Conservation (phyloP, 2,329 filamentous ascomycete species). For the Penicillium vulpinum region DNA sequence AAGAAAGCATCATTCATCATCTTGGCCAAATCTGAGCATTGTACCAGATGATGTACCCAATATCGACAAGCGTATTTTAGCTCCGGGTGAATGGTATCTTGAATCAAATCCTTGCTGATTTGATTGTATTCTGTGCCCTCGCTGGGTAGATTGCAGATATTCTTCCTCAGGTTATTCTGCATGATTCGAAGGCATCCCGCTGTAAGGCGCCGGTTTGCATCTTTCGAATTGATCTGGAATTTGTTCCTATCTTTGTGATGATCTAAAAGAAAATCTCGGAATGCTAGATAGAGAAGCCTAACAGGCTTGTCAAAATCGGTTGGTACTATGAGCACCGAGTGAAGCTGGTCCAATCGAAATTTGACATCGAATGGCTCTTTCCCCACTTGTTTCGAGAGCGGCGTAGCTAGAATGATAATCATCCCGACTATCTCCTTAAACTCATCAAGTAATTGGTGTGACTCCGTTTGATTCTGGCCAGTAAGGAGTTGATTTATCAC, state of each 20-base stretch:
- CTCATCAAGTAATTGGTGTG: background rate
- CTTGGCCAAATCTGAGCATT: constrained; percentile 4
- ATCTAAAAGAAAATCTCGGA: constrained; percentile 10
- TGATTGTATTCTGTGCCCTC: background rate
- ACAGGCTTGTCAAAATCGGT: background rate
- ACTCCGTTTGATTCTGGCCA: constrained; percentile 12
- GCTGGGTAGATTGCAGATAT: constrained; percentile 10
- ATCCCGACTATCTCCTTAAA: constrained; percentile 8
- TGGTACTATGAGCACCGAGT: constrained; percentile 11
- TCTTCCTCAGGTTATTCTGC: background rate
- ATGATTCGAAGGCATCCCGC: background rate
- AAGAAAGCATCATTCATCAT: constrained; percentile 1
- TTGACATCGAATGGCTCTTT: background rate
- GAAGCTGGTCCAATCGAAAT: constrained; percentile 1
- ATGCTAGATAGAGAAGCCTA: constrained; percentile 7
- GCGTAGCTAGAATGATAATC: constrained; percentile 6
- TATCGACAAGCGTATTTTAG: constrained; percentile 9
- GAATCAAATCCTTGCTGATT: background rate
- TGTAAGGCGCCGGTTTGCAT: background rate
- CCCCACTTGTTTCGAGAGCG: constrained; percentile 2
- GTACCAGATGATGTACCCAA: constrained; percentile 30
- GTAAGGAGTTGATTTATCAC: constrained; percentile 23
- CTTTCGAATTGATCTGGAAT: constrained; percentile 1
- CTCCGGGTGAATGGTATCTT: background rate
- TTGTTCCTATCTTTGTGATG: background rate